Percentiles rank a stretch among this genome's conserved stretches.
These are phyloP conservation scores for Bacidia gigantensis DNA, from an alignment of 495 filamentous ascomycete species.

Conservation along the genomic window DNA sequence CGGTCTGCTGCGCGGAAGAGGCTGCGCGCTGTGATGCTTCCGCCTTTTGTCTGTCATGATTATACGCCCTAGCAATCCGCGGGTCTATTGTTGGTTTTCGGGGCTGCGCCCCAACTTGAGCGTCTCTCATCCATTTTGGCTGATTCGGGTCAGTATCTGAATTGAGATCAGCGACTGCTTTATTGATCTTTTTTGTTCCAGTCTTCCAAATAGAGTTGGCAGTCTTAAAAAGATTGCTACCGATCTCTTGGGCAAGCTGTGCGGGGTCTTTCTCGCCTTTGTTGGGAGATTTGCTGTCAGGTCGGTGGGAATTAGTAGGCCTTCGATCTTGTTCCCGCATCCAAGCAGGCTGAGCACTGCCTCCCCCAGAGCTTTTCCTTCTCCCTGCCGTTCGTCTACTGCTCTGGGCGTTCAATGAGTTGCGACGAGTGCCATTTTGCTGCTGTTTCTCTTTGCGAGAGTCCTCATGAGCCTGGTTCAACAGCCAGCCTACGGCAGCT, in stretches of 20 bases:
- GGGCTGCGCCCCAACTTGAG: slow-evolving; percentile 10
- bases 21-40: not conserved
- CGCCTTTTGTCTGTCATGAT: not conserved
- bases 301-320: slow-evolving; percentile 26
- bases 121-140: slow-evolving; percentile 87
- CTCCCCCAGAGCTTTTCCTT: slow-evolving; percentile 29
- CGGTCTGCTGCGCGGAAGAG: slow-evolving; percentile 8
- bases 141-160: slow-evolving; percentile 65
- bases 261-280: slow-evolving; percentile 61
- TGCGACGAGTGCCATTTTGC: slow-evolving; percentile 18
- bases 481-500: slow-evolving; percentile 74
- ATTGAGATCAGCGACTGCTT: slow-evolving; percentile 84
- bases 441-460: slow-evolving; percentile 40
- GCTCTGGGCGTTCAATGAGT: slow-evolving; percentile 21
- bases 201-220: slow-evolving; percentile 90
- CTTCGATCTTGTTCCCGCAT: slow-evolving; percentile 27
- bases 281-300: slow-evolving; percentile 42
- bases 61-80: not conserved
- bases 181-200: slow-evolving; percentile 86
- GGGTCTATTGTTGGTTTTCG: not conserved
- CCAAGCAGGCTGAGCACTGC: slow-evolving; percentile 31
- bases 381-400: slow-evolving; percentile 22
- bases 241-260: slow-evolving; percentile 67
- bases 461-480: slow-evolving; percentile 80
- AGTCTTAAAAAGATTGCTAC: slow-evolving; percentile 78